Conservation (phyloP, 2,329 filamentous ascomycete species). For the Myriosclerotinia duriaeana region DNA sequence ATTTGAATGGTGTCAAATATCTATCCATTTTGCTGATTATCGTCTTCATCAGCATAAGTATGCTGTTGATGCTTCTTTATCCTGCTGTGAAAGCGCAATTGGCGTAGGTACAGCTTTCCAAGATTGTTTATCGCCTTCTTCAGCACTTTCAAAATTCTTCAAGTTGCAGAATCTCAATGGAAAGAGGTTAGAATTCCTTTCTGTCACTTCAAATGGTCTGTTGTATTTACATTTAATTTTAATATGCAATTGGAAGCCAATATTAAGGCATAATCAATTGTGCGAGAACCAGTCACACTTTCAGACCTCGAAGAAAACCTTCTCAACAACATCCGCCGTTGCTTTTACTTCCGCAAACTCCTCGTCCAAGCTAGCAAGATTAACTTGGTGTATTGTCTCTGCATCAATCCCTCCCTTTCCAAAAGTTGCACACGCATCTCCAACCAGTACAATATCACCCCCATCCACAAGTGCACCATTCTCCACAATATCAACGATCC, state of each 20-base stretch:
- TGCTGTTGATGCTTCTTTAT: neutral
- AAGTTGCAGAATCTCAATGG: neutral
- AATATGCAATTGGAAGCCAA: neutral
- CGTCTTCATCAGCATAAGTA: neutral
- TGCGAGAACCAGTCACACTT: neutral
- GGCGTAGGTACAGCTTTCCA: neutral
- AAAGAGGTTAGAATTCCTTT: neutral
- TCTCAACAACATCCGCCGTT: neutral
- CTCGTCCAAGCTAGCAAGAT: slow-evolving; percentile 10
- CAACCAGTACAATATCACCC: slow-evolving; percentile 2
- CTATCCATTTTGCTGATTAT: neutral
- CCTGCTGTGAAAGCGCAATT: neutral
- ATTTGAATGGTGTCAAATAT: neutral
- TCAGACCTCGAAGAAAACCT: neutral
- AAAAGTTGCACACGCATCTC: slow-evolving; percentile 12
- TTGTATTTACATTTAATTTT: neutral
- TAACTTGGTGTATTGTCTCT: slow-evolving; percentile 12
- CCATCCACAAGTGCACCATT: slow-evolving; percentile 1
- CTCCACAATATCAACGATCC: slow-evolving; percentile 9
- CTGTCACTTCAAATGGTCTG: neutral
- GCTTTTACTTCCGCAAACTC: slow-evolving; percentile 7
- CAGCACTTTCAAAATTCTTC: neutral
- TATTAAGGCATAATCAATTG: neutral
- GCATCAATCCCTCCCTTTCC: neutral
- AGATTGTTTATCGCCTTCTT: neutral